Evolutionary conservation across 495 filamentous ascomycete species (phyloP).

Genomic region (Penicillium dipodomyicola): DNA sequence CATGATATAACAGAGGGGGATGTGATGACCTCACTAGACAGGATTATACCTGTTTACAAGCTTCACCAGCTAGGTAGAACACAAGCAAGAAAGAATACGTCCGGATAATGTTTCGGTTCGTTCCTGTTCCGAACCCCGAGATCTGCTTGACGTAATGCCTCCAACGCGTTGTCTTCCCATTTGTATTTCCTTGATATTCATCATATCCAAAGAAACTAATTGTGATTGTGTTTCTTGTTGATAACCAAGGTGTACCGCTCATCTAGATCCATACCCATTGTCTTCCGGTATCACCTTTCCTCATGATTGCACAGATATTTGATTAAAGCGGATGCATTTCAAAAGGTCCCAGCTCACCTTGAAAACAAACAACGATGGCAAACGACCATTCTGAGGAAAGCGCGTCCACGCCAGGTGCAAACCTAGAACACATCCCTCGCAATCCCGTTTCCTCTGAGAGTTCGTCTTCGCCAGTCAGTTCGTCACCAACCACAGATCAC

Average conservation of each 20-base stretch:
- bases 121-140: conserved; percentile 15
- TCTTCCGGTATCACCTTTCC: not conserved
- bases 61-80: not conserved
- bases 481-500: not conserved
- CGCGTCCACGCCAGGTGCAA: not conserved
- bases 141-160: conserved; percentile 24
- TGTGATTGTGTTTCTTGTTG: not conserved
- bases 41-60: not conserved
- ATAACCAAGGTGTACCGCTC: not conserved
- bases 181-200: not conserved
- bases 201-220: not conserved
- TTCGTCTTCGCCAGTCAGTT: conserved; percentile 4
- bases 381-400: not conserved
- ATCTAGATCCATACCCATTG: not conserved
- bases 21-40: not conserved
- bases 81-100: not conserved
- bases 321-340: too few relatives aligned
- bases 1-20: not conserved
- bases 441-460: not conserved
- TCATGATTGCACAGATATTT: not conserved
- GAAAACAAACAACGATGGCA: not conserved
- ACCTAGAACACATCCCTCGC: not conserved
- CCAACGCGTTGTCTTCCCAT: not conserved
- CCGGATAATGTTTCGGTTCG: conserved; percentile 1
- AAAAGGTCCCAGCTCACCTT: not conserved